A percentile compares a stretch with the other conserved stretches of the same genome.
Conservation (phyloP, 352 stramenopile genomes). For the Saprolegnia parasitica region DNA sequence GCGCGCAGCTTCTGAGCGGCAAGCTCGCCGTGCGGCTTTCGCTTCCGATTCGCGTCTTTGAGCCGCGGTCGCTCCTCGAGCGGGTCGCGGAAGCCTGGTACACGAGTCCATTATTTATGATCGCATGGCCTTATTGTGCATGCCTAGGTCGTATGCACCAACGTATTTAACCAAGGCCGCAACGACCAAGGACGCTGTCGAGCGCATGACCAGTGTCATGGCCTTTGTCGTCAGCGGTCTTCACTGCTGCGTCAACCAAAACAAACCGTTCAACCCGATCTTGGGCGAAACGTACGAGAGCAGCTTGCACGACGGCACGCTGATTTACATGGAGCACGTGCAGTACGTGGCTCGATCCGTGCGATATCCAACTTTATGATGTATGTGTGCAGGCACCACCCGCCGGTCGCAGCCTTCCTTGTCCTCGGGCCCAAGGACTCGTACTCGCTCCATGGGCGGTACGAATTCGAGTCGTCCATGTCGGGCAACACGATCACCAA, state of each 20-base stretch:
- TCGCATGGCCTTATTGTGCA: too few species aligned
- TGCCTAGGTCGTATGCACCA: conserved; percentile 42
- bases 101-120: too few species aligned
- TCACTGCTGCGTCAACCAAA: conserved; percentile 61
- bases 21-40: conserved; percentile 69
- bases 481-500: conserved; percentile 66
- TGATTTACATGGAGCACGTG: conserved; percentile 67
- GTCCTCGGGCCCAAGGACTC: conserved; percentile 44
- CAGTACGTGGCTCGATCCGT: background rate
- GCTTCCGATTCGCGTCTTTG: conserved; percentile 71
- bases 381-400: conserved; percentile 55
- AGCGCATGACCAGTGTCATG: conserved; percentile 70
- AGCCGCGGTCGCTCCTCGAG: conserved; percentile 63
- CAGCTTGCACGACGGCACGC: conserved; percentile 44
- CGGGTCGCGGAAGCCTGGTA: conserved; percentile 70
- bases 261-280: conserved; percentile 30
- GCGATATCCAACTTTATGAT: background rate
- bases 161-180: conserved; percentile 71
- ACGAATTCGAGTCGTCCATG: conserved; percentile 68
- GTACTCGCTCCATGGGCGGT: conserved; percentile 51
- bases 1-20: conserved; percentile 57
- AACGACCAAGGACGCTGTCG: conserved; percentile 44
- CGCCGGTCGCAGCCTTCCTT: conserved; percentile 56
- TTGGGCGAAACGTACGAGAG: conserved; percentile 28
- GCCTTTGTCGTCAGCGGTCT: conserved; percentile 59